phyloP scores from a whole-genome alignment of 306 rosid genomes.

The Cercis canadensis region DNA sequence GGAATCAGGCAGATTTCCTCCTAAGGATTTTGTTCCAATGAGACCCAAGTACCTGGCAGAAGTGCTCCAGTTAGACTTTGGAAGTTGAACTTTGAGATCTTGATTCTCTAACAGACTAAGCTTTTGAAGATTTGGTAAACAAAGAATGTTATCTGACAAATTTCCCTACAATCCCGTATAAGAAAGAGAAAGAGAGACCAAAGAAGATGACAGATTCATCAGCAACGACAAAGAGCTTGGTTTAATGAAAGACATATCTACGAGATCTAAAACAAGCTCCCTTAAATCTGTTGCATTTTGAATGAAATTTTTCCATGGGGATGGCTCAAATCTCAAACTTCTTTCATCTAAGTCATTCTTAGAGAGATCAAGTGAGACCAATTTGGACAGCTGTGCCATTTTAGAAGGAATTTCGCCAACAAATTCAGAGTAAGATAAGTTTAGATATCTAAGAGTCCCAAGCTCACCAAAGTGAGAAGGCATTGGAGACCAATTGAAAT shows the following conservation, averaged over 20 bases:
- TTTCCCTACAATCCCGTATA: not conserved
- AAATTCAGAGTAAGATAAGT: not conserved
- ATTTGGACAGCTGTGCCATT: conserved; percentile 43
- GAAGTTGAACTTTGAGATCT: not conserved
- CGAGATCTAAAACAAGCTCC: not conserved
- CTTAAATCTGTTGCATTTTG: conserved; percentile 24
- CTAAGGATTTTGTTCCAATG: rapidly evolving
- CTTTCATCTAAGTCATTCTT: rapidly evolving
- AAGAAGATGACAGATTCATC: conserved; percentile 37
- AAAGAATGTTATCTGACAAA: not conserved
- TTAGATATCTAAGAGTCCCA: conserved; percentile 21
- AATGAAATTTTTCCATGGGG: conserved; percentile 10
- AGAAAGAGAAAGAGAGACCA: not conserved
- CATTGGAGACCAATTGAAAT: conserved; percentile 18
- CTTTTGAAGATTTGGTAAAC: conserved; percentile 17
- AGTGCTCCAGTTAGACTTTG: conserved; percentile 35
- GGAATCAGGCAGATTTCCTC: conserved; percentile 27
- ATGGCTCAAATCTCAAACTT: not conserved
- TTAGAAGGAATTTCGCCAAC: conserved; percentile 22
- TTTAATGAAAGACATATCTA: conserved; percentile 1
- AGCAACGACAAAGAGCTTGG: conserved; percentile 22
- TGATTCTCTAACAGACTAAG: rapidly evolving
- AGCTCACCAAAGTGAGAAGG: conserved; percentile 24
- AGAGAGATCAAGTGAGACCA: conserved; percentile 36
- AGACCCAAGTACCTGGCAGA: conserved; percentile 13